Evolutionary conservation across 2,329 filamentous ascomycete species (phyloP).

Genomic region (Pseudocercospora fijiensis): DNA sequence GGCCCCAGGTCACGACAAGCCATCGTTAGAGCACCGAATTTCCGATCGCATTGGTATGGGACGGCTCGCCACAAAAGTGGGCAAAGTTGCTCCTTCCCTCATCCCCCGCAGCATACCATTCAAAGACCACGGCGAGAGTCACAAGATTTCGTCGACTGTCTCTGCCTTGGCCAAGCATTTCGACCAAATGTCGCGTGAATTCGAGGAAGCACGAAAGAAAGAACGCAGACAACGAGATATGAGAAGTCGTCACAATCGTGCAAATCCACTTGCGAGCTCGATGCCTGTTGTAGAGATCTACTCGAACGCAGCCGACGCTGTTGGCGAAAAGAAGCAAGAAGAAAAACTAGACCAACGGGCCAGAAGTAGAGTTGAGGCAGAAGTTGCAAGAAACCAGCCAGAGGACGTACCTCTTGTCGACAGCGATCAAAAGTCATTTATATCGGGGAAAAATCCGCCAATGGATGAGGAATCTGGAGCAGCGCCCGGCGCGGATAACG

Average conservation of each 20-base stretch:
- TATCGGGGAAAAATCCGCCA: background rate
- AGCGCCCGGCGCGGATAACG: constrained; percentile 9
- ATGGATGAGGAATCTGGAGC: constrained; percentile 10
- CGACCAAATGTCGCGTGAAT: constrained; percentile 93
- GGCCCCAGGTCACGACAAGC: constrained; percentile 5
- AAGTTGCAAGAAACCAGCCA: constrained; percentile 22
- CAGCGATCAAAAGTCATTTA: constrained; percentile 13
- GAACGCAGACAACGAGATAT: constrained; percentile 80
- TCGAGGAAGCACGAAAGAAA: constrained; percentile 87
- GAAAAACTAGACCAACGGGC: constrained; percentile 19
- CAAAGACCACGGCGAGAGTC: constrained; percentile 59
- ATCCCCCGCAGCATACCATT: constrained; percentile 81
- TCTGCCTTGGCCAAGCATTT: constrained; percentile 94
- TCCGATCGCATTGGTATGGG: constrained; percentile 58
- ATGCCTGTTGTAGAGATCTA: constrained; percentile 96
- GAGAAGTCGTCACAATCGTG: constrained; percentile 71
- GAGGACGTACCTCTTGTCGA: constrained; percentile 20
- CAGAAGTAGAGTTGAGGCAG: constrained; percentile 21
- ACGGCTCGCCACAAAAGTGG: constrained; percentile 50
- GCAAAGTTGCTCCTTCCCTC: constrained; percentile 62
- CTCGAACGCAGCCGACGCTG: constrained; percentile 87
- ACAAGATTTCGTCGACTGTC: constrained; percentile 60
- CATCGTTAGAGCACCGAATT: constrained; percentile 67
- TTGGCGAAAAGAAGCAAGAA: constrained; percentile 44
- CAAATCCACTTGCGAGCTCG: constrained; percentile 87